A percentile compares a stretch with the other conserved stretches of the same genome.
These are phyloP conservation scores for Ceratocystiopsis minuta DNA, from an alignment of 2,329 filamentous ascomycete species.

Conservation along the genomic window DNA sequence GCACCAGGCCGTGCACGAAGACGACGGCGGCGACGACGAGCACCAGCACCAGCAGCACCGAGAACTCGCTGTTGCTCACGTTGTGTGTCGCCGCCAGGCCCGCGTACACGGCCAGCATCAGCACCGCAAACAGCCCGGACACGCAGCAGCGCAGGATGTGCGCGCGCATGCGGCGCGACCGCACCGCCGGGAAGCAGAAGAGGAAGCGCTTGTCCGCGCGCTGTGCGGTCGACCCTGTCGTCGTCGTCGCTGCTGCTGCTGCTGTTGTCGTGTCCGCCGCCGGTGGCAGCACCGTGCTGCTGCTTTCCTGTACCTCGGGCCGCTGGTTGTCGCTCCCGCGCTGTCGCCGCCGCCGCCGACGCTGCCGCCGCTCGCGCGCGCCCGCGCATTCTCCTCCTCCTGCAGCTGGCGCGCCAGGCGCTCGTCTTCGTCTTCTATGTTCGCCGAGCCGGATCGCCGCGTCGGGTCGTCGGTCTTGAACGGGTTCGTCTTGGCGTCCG, in stretches of 20 bases:
- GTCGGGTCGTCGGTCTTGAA: slow-evolving; percentile 23
- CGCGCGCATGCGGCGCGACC: slow-evolving; percentile 32
- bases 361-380: slow-evolving; percentile 11
- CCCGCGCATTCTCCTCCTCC: slow-evolving; percentile 58
- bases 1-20: slow-evolving; percentile 63
- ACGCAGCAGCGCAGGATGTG: slow-evolving; percentile 44
- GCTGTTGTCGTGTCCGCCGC: background rate
- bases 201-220: slow-evolving; percentile 30
- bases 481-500: slow-evolving; percentile 51
- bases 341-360: slow-evolving; percentile 18
- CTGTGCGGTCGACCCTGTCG: too few relatives aligned
- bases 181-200: slow-evolving; percentile 37
- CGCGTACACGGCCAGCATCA: slow-evolving; percentile 49
- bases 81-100: slow-evolving; percentile 49
- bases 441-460: too few relatives aligned
- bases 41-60: slow-evolving; percentile 62
- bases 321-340: slow-evolving; percentile 23
- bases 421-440: slow-evolving; percentile 43
- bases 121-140: slow-evolving; percentile 42
- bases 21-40: slow-evolving; percentile 58
- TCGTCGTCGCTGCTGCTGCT: background rate
- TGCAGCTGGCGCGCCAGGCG: slow-evolving; percentile 60
- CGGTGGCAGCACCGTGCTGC: too few relatives aligned
- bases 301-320: too few relatives aligned
- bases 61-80: slow-evolving; percentile 50